These are phyloP conservation scores for Chalciporus sphaerocephalus DNA, from an alignment of 768 basidiomycete species.

Conservation along the genomic window DNA sequence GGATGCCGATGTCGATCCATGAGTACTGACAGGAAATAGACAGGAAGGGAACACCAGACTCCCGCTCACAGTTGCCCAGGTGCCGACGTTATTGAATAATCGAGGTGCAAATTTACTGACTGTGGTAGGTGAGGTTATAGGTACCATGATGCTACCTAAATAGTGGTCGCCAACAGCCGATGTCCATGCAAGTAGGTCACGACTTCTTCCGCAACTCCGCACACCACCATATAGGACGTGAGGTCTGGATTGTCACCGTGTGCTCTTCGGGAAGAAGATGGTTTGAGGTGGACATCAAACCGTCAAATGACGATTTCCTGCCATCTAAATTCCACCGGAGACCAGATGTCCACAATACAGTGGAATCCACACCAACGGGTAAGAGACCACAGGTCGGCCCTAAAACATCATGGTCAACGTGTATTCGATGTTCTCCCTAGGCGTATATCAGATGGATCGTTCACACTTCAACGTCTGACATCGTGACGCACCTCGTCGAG, in stretches of 20 bases:
- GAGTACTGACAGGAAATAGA: too few species aligned
- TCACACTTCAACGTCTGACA: neutral
- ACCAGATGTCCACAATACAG: slow-evolving; percentile 76
- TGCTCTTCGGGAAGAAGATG: slow-evolving; percentile 69
- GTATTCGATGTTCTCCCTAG: slow-evolving; percentile 81
- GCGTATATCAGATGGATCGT: neutral
- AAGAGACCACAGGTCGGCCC: slow-evolving; percentile 94
- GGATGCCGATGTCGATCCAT: too few species aligned
- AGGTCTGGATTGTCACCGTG: slow-evolving; percentile 69
- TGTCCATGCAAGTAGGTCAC: neutral
- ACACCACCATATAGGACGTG: slow-evolving; percentile 88
- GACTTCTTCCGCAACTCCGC: slow-evolving; percentile 50
- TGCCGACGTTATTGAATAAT: too few species aligned
- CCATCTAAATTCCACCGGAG: slow-evolving; percentile 87
- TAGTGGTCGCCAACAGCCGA: too few species aligned
- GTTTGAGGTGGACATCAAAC: slow-evolving; percentile 89
- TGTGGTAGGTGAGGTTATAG: too few species aligned
- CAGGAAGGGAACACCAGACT: too few species aligned
- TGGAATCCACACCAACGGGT: slow-evolving; percentile 78
- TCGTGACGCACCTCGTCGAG: slow-evolving; percentile 58
- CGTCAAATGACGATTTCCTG: slow-evolving; percentile 72
- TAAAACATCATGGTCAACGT: slow-evolving; percentile 65
- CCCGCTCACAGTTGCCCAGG: too few species aligned
- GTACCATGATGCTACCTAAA: too few species aligned
- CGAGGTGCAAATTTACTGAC: too few species aligned